These are phyloP conservation scores for Kockiozyma suomiensis DNA, from an alignment of 805 yeast species.

Conservation along the genomic window DNA sequence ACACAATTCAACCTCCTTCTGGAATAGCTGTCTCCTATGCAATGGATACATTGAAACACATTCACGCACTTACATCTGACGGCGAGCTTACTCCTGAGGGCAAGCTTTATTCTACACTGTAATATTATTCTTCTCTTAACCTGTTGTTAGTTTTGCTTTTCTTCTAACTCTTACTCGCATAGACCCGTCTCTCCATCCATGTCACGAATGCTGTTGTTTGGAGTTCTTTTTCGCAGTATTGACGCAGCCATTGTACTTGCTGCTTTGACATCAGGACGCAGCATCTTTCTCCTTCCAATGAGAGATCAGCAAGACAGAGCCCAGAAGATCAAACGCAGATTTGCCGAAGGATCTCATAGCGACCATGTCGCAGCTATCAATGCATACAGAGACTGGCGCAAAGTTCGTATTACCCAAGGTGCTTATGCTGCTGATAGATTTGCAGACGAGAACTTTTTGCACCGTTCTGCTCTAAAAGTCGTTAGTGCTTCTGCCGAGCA, in stretches of 20 bases:
- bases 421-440: constrained; percentile 14
- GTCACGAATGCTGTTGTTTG: constrained; percentile 30
- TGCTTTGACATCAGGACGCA: constrained; percentile 12
- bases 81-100: constrained; percentile 32
- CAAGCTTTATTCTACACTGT: constrained; percentile 21
- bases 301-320: constrained; percentile 2
- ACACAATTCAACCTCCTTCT: constrained; percentile 32
- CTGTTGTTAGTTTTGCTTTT: background rate
- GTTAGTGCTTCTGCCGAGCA: constrained; percentile 20
- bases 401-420: constrained; percentile 3
- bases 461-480: constrained; percentile 10
- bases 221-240: constrained; percentile 29
- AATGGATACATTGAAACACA: constrained; percentile 14
- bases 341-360: constrained; percentile 11
- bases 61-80: constrained; percentile 29
- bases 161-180: background rate
- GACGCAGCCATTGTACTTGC: constrained; percentile 31
- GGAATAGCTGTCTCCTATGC: constrained; percentile 20
- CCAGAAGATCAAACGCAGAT: background rate
- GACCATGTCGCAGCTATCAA: constrained; percentile 25
- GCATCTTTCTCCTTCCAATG: constrained; percentile 20
- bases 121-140: background rate
- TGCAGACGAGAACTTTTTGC: constrained; percentile 15
- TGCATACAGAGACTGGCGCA: constrained; percentile 31
- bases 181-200: constrained; percentile 26